Evolutionary conservation across 257 asterid species (phyloP).

Genomic region (Solanum sitiens): DNA sequence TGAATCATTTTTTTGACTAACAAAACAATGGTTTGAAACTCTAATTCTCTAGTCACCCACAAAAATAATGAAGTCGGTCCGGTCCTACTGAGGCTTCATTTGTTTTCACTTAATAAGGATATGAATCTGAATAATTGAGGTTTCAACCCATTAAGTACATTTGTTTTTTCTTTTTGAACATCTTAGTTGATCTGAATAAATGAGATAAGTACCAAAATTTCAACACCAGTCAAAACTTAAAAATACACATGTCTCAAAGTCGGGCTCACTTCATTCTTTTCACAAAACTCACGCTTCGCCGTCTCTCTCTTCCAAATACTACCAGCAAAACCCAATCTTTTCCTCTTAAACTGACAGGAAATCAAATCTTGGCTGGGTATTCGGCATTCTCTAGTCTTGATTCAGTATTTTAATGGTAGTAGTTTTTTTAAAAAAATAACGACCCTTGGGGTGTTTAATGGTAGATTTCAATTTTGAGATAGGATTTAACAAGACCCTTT

Average conservation of each 20-base stretch:
- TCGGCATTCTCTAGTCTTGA: neutral
- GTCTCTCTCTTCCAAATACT: too few relatives aligned
- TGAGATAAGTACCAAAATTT: too few relatives aligned
- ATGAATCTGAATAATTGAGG: neutral
- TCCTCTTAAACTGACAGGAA: neutral
- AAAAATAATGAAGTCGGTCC: neutral
- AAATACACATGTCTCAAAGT: too few relatives aligned
- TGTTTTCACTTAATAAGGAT: neutral
- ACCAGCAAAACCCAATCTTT: neutral
- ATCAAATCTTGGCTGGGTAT: neutral
- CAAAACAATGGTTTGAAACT: neutral
- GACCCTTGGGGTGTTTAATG: too few relatives aligned
- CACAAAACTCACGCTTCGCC: too few relatives aligned
- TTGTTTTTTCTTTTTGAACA: neutral
- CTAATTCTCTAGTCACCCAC: neutral
- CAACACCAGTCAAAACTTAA: too few relatives aligned
- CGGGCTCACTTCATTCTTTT: too few relatives aligned
- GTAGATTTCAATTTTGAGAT: neutral
- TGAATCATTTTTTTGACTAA: neutral
- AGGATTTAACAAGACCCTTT: neutral
- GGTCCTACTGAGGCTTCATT: neutral
- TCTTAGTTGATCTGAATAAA: neutral
- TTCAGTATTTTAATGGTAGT: neutral
- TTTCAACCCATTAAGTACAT: neutral
- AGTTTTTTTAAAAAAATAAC: too few relatives aligned